Evolutionary conservation across 257 asterid genomes (phyloP).

Genomic region (Solanum bulbocastanum): DNA sequence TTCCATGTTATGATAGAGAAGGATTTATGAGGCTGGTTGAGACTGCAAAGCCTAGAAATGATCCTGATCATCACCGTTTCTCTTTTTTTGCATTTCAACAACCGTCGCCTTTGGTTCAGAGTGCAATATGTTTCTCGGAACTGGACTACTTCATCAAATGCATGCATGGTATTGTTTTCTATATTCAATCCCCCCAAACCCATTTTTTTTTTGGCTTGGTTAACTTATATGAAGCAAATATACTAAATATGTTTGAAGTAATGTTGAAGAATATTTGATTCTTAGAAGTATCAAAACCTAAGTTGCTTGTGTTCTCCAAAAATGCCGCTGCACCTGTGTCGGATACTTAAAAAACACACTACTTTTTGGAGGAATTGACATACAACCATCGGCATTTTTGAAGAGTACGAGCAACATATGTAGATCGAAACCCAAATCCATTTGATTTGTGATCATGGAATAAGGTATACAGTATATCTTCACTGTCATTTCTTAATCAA

Average conservation of each 20-base stretch:
- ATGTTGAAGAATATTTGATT: not conserved
- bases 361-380: not conserved
- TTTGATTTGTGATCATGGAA: not conserved
- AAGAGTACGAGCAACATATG: not conserved
- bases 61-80: slow-evolving; percentile 48
- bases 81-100: slow-evolving; percentile 44
- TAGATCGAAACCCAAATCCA: not conserved
- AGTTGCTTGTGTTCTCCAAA: not conserved
- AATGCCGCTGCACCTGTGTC: not conserved
- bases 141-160: slow-evolving; percentile 44
- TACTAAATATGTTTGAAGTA: not conserved
- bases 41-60: slow-evolving; percentile 51
- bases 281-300: not conserved
- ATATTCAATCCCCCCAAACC: not conserved
- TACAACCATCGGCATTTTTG: not conserved
- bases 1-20: slow-evolving; percentile 41
- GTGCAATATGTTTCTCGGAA: slow-evolving; percentile 38
- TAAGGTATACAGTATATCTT: not conserved
- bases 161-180: slow-evolving; percentile 51
- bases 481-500: not conserved
- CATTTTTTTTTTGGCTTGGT: not conserved
- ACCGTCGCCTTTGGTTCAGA: slow-evolving; percentile 36
- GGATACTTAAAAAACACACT: not conserved
- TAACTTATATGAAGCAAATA: not conserved
- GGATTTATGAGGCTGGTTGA: slow-evolving; percentile 42